These are phyloP conservation scores for Apiospora arundinis DNA, from an alignment of 2,329 filamentous ascomycete species.

Conservation along the genomic window DNA sequence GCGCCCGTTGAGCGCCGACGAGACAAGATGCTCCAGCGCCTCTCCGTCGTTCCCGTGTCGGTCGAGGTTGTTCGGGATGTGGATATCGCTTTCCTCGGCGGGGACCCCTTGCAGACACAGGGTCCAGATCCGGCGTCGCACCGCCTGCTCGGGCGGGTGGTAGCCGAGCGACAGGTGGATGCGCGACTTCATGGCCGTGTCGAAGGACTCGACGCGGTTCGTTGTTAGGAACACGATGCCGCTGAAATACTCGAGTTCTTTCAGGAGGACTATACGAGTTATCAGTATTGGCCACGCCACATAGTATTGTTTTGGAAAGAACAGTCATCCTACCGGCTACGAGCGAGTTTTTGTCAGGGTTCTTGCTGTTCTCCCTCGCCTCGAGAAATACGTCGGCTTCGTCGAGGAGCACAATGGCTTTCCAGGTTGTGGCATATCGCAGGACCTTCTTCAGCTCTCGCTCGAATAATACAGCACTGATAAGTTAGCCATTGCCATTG, in stretches of 20 bases:
- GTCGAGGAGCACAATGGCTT: conserved; percentile 41
- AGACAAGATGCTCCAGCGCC: conserved; percentile 32
- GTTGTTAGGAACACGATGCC: conserved; percentile 34
- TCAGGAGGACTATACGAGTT: no score
- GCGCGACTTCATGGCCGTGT: conserved; percentile 35
- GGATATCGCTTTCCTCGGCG: conserved; percentile 49
- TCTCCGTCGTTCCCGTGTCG: conserved; percentile 42
- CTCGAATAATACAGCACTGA: conserved; percentile 34
- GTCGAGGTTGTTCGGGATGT: conserved; percentile 31
- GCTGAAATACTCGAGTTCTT: conserved; percentile 30
- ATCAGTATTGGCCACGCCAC: no score
- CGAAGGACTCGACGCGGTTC: conserved; percentile 32
- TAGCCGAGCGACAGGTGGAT: conserved; percentile 33
- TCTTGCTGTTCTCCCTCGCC: conserved; percentile 39
- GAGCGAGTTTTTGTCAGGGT: conserved; percentile 19
- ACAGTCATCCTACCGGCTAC: conserved; percentile 29
- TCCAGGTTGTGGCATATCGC: conserved; percentile 49
- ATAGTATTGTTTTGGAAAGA: no score
- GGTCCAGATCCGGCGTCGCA: conserved; percentile 35
- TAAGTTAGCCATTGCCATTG: not conserved
- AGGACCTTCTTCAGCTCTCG: conserved; percentile 36
- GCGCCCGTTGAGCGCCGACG: conserved; percentile 43
- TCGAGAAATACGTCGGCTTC: conserved; percentile 43
- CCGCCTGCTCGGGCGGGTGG: conserved; percentile 47
- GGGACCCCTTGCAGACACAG: conserved; percentile 49